Conservation (phyloP, 2,329 filamentous ascomycete genomes). For the Metarhizium guizhouense region DNA sequence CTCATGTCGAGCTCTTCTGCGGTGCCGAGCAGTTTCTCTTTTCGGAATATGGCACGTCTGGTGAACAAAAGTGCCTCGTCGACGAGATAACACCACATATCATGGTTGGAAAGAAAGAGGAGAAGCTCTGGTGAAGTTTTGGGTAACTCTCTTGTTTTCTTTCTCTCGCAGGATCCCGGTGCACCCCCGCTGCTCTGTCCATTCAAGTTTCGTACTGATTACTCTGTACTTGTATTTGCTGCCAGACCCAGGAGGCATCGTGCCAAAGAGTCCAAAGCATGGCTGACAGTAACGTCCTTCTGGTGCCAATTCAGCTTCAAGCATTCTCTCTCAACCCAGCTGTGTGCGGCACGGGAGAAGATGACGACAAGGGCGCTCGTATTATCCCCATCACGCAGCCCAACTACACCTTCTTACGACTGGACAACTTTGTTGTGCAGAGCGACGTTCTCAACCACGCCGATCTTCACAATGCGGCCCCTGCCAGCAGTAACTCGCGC, state of each 20-base stretch:
- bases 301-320: slow-evolving; percentile 23
- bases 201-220: not conserved
- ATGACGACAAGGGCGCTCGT: slow-evolving; percentile 5
- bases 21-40: not conserved
- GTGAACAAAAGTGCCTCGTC: not conserved
- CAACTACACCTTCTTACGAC: slow-evolving; percentile 34
- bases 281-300: not conserved
- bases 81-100: not conserved
- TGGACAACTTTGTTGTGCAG: slow-evolving; percentile 25
- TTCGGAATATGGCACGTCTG: not conserved
- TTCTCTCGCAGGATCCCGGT: not conserved
- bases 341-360: slow-evolving; percentile 16
- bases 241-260: not conserved
- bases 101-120: not conserved
- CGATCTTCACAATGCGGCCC: slow-evolving; percentile 27
- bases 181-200: not conserved
- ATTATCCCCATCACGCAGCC: slow-evolving; percentile 36
- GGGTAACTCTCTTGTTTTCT: not conserved
- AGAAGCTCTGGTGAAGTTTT: not conserved
- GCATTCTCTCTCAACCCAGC: slow-evolving; percentile 20
- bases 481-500: slow-evolving; percentile 23
- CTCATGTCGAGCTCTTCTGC: not conserved
- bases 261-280: not conserved
- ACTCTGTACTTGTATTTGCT: not conserved
- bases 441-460: slow-evolving; percentile 26